A percentile compares a stretch with the other conserved stretches of the same genome.
Evolutionary conservation across 345 rosid genomes (phyloP).

Genomic region (Gossypium ekmanianum): DNA sequence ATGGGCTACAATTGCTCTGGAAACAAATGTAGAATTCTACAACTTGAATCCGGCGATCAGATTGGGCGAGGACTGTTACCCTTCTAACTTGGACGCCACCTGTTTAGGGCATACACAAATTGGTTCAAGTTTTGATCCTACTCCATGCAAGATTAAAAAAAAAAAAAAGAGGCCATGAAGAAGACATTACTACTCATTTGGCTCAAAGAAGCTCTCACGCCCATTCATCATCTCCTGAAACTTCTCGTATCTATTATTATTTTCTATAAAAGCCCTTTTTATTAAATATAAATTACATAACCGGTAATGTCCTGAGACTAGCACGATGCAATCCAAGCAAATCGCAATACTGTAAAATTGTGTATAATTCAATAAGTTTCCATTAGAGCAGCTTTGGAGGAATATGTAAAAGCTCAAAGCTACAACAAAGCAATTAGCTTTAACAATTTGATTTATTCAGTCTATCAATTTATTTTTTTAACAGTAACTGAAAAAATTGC

Average conservation of each 20-base stretch:
- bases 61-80: no score
- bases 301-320: no score
- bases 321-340: no score
- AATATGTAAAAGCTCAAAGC: neutral
- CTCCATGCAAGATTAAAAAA: conserved; percentile 24
- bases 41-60: no score
- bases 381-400: no score
- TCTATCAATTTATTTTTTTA: neutral
- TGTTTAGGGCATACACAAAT: no score
- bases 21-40: no score
- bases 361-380: no score
- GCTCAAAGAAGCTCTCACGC: conserved; percentile 27
- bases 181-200: conserved; percentile 14
- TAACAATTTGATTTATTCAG: neutral
- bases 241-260: conserved; percentile 16
- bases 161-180: conserved; percentile 38
- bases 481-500: conserved; percentile 30
- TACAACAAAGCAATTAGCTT: conserved; percentile 16
- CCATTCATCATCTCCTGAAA: conserved; percentile 40
- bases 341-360: no score
- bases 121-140: conserved; percentile 4
- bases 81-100: no score
- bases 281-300: no score
- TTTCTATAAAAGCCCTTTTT: neutral
- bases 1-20: no score